Percentiles rank a stretch among this genome's conserved stretches.
phyloP scores from a whole-genome alignment of 306 rosid species.

The Dryas alaskensis region DNA sequence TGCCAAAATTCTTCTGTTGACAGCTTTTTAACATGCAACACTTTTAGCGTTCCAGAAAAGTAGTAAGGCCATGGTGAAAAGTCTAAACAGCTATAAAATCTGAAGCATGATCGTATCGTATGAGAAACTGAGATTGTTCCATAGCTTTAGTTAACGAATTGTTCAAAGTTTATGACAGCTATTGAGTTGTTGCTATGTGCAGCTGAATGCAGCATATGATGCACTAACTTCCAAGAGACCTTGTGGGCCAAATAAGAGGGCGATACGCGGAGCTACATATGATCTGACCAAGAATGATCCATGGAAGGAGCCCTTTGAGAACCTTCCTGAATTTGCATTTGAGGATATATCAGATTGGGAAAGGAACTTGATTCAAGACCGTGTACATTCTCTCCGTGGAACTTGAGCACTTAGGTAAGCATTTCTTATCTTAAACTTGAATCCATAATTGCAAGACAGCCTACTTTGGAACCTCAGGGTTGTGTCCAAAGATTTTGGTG shows the following conservation, averaged over 20 bases:
- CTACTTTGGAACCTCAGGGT: neutral
- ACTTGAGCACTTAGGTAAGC: conserved; percentile 47
- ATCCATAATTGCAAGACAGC: neutral
- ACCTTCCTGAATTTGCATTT: conserved; percentile 77
- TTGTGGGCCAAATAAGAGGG: conserved; percentile 82
- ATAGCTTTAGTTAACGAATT: neutral
- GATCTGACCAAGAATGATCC: conserved; percentile 77
- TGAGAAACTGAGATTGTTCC: neutral
- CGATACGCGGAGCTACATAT: conserved; percentile 77
- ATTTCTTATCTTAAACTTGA: conserved; percentile 7
- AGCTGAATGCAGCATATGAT: conserved; percentile 79
- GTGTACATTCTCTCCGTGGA: conserved; percentile 61
- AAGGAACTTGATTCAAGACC: conserved; percentile 69
- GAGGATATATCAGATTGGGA: conserved; percentile 85
- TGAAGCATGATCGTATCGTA: neutral
- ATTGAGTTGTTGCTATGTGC: conserved; percentile 23
- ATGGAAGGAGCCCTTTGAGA: conserved; percentile 90
- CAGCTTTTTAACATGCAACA: neutral
- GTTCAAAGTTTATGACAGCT: conserved; percentile 1
- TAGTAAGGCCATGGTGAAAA: neutral
- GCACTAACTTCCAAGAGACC: conserved; percentile 75
- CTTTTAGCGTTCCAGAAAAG: neutral
- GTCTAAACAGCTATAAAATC: neutral
- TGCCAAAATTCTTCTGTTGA: neutral
- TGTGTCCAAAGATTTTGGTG: neutral